A percentile compares a stretch with the other conserved stretches of the same genome.
Evolutionary conservation across 192 early-diverging fungal species (phyloP).

Genomic region (Podila clonocystis): DNA sequence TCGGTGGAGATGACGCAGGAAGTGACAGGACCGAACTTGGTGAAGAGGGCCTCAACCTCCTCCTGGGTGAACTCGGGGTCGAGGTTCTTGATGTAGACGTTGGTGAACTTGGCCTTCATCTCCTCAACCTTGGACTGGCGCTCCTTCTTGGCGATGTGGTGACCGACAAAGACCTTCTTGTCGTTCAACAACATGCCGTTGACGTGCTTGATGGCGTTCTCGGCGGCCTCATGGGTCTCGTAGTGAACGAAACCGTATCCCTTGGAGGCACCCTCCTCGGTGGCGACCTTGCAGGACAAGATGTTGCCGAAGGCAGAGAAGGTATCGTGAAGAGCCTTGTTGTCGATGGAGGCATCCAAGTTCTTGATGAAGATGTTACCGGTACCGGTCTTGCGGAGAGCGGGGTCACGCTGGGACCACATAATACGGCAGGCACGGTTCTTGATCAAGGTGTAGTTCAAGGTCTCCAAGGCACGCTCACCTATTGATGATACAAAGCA

Average conservation of each 20-base stretch:
- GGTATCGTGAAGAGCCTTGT: slow-evolving; percentile 99
- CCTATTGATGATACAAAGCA: slow-evolving; percentile 51
- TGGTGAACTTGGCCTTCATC: slow-evolving; percentile 93
- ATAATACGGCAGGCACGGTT: slow-evolving; percentile 98
- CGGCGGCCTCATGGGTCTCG: slow-evolving; percentile 92
- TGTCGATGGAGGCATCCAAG: slow-evolving; percentile 96
- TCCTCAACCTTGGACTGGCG: slow-evolving; percentile 91
- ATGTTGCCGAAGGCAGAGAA: slow-evolving; percentile 98
- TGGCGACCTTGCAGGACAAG: slow-evolving; percentile 96
- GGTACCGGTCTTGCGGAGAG: slow-evolving; percentile 84
- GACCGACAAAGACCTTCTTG: slow-evolving; percentile 96
- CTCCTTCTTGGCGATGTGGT: slow-evolving; percentile 93
- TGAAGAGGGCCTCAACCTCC: slow-evolving; percentile 83
- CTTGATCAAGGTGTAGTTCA: slow-evolving; percentile 98
- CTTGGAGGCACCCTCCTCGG: slow-evolving; percentile 85
- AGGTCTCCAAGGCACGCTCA: slow-evolving; percentile 89
- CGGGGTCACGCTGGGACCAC: slow-evolving; percentile 99
- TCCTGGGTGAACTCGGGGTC: slow-evolving; percentile 82
- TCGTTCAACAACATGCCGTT: slow-evolving; percentile 99
- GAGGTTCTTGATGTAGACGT: slow-evolving; percentile 98
- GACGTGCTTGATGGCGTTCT: slow-evolving; percentile 96
- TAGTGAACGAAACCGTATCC: slow-evolving; percentile 99
- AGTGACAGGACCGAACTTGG: slow-evolving; percentile 81
- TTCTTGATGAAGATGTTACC: slow-evolving; percentile 99
- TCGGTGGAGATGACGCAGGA: slow-evolving; percentile 82